Evolutionary conservation across 1,284 basidiomycete genomes (phyloP).

Genomic region (Heterobasidion annosum): DNA sequence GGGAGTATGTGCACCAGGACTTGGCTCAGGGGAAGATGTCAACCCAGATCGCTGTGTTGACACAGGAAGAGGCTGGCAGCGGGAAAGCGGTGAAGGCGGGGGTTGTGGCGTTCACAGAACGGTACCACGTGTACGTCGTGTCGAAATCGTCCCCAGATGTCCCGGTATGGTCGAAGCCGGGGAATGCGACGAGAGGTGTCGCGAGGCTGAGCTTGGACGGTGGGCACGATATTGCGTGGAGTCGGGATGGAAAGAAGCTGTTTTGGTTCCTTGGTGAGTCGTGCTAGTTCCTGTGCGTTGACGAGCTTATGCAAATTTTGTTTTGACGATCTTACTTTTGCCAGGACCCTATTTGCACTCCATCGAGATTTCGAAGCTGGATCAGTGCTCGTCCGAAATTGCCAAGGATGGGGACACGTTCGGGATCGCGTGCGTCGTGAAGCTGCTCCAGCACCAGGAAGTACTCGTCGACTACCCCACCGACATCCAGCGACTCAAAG

Average conservation of each 20-base stretch:
- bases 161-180: constrained; percentile 60
- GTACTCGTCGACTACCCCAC: constrained; percentile 49
- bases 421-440: constrained; percentile 49
- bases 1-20: constrained; percentile 37
- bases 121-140: neutral
- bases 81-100: neutral
- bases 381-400: constrained; percentile 36
- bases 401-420: constrained; percentile 39
- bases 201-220: constrained; percentile 59
- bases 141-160: constrained; percentile 20
- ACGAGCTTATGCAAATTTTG: neutral
- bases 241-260: constrained; percentile 48
- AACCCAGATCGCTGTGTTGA: constrained; percentile 39
- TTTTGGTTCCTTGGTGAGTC: constrained; percentile 64
- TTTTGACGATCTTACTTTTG: neutral
- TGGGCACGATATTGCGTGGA: constrained; percentile 59
- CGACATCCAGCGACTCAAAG: constrained; percentile 47
- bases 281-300: neutral
- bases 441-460: constrained; percentile 43
- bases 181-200: constrained; percentile 50
- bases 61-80: constrained; percentile 1
- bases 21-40: constrained; percentile 49
- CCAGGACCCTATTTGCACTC: constrained; percentile 59
- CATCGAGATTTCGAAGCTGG: constrained; percentile 43
- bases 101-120: neutral